These are phyloP conservation scores for baker's yeast (Saccharomyces cerevisiae) DNA, from an alignment of 805 yeast species.

Conservation along the genomic window DNA sequence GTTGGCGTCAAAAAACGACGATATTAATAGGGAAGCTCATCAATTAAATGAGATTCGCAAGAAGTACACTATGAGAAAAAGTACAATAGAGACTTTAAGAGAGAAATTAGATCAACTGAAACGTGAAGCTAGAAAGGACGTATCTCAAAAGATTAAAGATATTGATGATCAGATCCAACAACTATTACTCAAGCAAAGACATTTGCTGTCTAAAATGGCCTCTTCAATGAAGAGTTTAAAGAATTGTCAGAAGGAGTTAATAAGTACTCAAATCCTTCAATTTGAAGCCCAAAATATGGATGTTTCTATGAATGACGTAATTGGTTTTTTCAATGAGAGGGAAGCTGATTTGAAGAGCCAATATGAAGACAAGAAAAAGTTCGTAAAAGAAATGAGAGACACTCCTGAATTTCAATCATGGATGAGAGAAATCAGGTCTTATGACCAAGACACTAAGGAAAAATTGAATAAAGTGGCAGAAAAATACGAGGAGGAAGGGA, in stretches of 20 bases:
- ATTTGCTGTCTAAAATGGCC: conserved; percentile 16
- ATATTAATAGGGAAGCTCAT: conserved; percentile 7
- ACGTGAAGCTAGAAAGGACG: conserved; percentile 36
- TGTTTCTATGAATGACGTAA: conserved; percentile 26
- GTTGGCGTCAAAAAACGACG: conserved; percentile 11
- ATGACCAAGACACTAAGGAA: conserved; percentile 35
- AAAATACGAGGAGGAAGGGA: conserved; percentile 29
- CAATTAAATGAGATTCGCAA: conserved; percentile 16
- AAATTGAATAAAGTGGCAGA: conserved; percentile 35
- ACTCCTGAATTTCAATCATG: conserved; percentile 24
- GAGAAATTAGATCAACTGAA: conserved; percentile 30
- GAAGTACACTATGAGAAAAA: conserved; percentile 17
- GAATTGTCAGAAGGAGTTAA: conserved; percentile 17
- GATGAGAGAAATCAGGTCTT: conserved; percentile 25
- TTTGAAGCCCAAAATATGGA: conserved; percentile 37
- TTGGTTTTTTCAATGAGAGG: conserved; percentile 24
- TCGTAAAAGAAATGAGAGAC: conserved; percentile 19
- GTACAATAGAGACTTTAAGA: conserved; percentile 23
- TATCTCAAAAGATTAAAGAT: conserved; percentile 32
- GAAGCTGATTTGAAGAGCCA: conserved; percentile 23
- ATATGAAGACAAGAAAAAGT: conserved; percentile 25
- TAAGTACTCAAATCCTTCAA: conserved; percentile 20
- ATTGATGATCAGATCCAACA: conserved; percentile 26
- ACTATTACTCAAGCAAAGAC: conserved; percentile 17
- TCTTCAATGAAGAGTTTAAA: conserved; percentile 21